Conservation (phyloP, 192 early-diverging fungal genomes). For the Entomortierella parvispora region DNA sequence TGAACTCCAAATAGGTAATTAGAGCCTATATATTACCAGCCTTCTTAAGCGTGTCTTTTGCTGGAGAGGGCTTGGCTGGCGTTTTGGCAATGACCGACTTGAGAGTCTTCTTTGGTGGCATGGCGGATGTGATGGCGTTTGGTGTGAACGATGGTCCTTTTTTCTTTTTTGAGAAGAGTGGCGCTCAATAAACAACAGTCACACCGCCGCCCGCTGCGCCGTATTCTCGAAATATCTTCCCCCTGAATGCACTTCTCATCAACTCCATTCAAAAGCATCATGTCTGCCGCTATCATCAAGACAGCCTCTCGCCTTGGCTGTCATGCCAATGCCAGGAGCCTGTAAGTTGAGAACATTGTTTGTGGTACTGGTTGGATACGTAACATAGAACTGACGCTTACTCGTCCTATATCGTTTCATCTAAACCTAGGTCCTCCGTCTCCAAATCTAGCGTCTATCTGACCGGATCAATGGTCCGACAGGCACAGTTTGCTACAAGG, state of each 20-base stretch:
- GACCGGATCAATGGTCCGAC: slow-evolving; percentile 10
- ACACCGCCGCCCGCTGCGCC: no score
- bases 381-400: no score
- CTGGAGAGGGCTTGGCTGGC: slow-evolving; percentile 3
- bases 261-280: no score
- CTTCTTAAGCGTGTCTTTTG: slow-evolving; percentile 25
- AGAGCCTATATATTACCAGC: not conserved
- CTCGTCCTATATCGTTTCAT: no score
- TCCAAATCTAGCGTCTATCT: slow-evolving; percentile 13
- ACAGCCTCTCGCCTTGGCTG: no score
- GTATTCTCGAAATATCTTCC: no score
- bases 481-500: slow-evolving; percentile 19
- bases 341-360: no score
- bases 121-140: not conserved
- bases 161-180: slow-evolving; percentile 2
- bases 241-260: no score
- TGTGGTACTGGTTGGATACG: no score
- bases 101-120: slow-evolving; percentile 49
- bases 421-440: slow-evolving; percentile 20
- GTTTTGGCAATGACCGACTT: slow-evolving; percentile 35
- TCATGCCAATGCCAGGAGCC: no score
- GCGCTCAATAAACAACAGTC: no score
- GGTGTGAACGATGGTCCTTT: not conserved
- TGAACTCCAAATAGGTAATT: not conserved
- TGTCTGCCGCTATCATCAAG: no score